These are phyloP conservation scores for Blastocystis sp. DNA, from an alignment of 352 stramenopile genomes.

Conservation along the genomic window DNA sequence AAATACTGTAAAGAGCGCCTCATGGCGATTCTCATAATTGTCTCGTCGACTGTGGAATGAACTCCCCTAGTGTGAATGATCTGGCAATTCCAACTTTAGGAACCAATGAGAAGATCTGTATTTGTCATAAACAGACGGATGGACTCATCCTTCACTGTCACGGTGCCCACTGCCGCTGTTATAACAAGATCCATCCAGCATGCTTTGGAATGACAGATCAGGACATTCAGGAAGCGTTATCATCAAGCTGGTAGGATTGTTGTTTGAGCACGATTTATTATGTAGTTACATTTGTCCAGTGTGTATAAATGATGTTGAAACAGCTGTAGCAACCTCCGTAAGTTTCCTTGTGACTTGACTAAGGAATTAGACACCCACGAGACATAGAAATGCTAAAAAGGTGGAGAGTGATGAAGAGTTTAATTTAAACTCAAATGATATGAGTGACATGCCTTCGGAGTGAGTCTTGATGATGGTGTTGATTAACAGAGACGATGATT, in stretches of 20 bases:
- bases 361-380: background rate
- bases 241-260: background rate
- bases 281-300: constrained; percentile 43
- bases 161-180: background rate
- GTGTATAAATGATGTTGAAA: background rate
- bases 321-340: background rate
- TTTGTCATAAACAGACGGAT: constrained; percentile 2
- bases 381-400: background rate
- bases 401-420: constrained; percentile 57
- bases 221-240: constrained; percentile 10
- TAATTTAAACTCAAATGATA: constrained; percentile 24
- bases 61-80: background rate
- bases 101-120: constrained; percentile 29
- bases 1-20: no score
- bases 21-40: background rate
- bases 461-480: background rate
- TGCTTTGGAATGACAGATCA: constrained; percentile 54
- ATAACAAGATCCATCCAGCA: constrained; percentile 45
- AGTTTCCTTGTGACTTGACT: background rate
- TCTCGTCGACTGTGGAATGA: background rate
- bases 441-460: constrained; percentile 58
- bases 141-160: constrained; percentile 26
- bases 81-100: background rate
- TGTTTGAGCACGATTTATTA: background rate
- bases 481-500: constrained; percentile 34